phyloP scores from a whole-genome alignment of 1,284 basidiomycete species.

The Trametes pubescens region DNA sequence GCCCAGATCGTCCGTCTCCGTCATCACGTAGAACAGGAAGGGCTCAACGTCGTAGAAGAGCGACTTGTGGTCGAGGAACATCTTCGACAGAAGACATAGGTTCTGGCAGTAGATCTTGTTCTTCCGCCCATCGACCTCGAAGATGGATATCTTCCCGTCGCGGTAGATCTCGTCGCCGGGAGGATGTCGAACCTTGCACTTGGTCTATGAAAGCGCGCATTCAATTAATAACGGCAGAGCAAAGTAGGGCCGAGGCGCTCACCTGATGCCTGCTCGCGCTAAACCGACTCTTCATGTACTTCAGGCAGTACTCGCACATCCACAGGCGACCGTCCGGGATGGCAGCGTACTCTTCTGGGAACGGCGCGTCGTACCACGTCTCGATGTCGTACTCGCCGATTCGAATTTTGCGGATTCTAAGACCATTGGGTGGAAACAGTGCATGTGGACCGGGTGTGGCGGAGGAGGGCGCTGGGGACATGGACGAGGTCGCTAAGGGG shows the following conservation, averaged over 20 bases:
- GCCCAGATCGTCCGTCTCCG: conserved; percentile 89
- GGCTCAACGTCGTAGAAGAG: conserved; percentile 99
- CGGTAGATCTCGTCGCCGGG: conserved; percentile 99
- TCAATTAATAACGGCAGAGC: background rate
- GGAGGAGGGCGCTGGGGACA: conserved; percentile 47
- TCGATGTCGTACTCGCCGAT: conserved; percentile 97
- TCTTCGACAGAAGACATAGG: conserved; percentile 97
- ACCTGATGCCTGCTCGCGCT: conserved; percentile 89
- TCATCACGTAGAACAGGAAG: conserved; percentile 98
- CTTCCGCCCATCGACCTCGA: conserved; percentile 97
- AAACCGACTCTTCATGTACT: conserved; percentile 98
- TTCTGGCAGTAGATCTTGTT: conserved; percentile 99
- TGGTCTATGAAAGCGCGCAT: conserved; percentile 62
- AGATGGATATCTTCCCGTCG: conserved; percentile 89
- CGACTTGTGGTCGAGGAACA: conserved; percentile 99
- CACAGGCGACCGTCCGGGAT: conserved; percentile 94
- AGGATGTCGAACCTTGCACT: conserved; percentile 95
- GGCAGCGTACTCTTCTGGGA: conserved; percentile 96
- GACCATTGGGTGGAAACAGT: conserved; percentile 49
- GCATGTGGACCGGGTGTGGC: conserved; percentile 48
- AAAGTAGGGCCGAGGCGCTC: conserved; percentile 43
- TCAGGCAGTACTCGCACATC: conserved; percentile 98
- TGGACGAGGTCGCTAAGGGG: conserved; percentile 39
- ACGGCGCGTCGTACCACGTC: conserved; percentile 99
- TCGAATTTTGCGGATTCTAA: conserved; percentile 87